Conservation (phyloP, 2,329 filamentous ascomycete species). For the Nemania diffusa region DNA sequence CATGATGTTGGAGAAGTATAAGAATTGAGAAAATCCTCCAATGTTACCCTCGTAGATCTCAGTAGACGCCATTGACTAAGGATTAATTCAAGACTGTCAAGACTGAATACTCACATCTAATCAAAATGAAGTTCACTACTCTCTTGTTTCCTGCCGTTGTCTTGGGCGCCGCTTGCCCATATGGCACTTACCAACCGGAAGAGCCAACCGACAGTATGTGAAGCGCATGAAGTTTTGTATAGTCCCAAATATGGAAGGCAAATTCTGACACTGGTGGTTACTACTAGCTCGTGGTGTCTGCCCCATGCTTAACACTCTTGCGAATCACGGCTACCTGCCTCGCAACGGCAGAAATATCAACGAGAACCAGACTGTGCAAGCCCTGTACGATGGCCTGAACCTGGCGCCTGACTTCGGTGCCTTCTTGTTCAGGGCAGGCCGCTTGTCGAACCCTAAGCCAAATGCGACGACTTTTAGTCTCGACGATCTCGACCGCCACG, state of each 20-base stretch:
- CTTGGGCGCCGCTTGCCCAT: conserved; percentile 27
- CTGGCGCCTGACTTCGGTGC: conserved; percentile 53
- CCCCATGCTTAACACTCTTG: conserved; percentile 63
- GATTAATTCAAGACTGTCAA: conserved; percentile 1
- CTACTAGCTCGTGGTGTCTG: conserved; percentile 47
- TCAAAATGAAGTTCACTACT: conserved; percentile 30
- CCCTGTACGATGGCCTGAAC: conserved; percentile 55
- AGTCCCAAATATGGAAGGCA: background rate
- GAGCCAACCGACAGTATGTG: conserved; percentile 33
- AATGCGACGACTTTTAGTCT: conserved; percentile 58
- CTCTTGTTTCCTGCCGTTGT: conserved; percentile 27
- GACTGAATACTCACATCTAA: background rate
- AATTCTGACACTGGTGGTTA: conserved; percentile 14
- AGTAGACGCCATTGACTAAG: conserved; percentile 1
- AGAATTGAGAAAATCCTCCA: conserved; percentile 13
- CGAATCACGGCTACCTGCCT: conserved; percentile 61
- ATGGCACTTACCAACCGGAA: conserved; percentile 27
- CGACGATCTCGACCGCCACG: conserved; percentile 58
- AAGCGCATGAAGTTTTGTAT: background rate
- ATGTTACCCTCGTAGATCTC: conserved; percentile 1
- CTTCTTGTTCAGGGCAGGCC: conserved; percentile 57
- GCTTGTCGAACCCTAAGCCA: conserved; percentile 55
- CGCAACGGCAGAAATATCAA: conserved; percentile 58
- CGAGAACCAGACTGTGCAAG: conserved; percentile 51
- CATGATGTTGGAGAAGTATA: conserved; percentile 17